Percentiles rank a stretch among this genome's conserved stretches.
Conservation (phyloP, 306 rosid genomes). For the Bauhinia variegata region DNA sequence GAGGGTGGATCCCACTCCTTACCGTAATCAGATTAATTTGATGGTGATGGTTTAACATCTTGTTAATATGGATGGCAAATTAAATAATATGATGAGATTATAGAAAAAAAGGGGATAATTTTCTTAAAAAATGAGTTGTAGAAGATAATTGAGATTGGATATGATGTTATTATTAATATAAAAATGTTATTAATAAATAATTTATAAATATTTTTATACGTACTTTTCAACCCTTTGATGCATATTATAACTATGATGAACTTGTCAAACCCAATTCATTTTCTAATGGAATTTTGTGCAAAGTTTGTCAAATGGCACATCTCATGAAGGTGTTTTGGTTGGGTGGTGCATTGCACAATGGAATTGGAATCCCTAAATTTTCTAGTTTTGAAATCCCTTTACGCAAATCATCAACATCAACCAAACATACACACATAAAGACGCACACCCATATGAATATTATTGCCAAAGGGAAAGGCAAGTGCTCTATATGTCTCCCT, state of each 20-base stretch:
- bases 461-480: slow-evolving; percentile 46
- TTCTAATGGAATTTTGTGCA: too few species aligned
- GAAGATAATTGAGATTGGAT: slow-evolving; percentile 52
- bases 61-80: slow-evolving; percentile 8
- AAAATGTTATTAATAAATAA: too few species aligned
- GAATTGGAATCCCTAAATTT: slow-evolving; percentile 36
- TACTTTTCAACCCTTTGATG: too few species aligned
- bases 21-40: slow-evolving; percentile 46
- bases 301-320: slow-evolving; percentile 49
- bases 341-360: slow-evolving; percentile 62
- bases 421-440: slow-evolving; percentile 26
- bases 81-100: slow-evolving; percentile 2
- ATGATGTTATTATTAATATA: too few species aligned
- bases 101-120: background rate
- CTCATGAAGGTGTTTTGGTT: slow-evolving; percentile 44
- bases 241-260: too few species aligned
- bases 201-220: too few species aligned
- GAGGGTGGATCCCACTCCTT: slow-evolving; percentile 44
- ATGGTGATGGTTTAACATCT: slow-evolving; percentile 41
- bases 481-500: slow-evolving; percentile 46
- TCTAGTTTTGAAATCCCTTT: slow-evolving; percentile 33
- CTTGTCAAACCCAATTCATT: too few species aligned
- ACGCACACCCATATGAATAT: slow-evolving; percentile 26
- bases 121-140: slow-evolving; percentile 21
- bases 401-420: slow-evolving; percentile 39